Evolutionary conservation across 2,329 filamentous ascomycete genomes (phyloP).

Genomic region (Monosporascus sp.): DNA sequence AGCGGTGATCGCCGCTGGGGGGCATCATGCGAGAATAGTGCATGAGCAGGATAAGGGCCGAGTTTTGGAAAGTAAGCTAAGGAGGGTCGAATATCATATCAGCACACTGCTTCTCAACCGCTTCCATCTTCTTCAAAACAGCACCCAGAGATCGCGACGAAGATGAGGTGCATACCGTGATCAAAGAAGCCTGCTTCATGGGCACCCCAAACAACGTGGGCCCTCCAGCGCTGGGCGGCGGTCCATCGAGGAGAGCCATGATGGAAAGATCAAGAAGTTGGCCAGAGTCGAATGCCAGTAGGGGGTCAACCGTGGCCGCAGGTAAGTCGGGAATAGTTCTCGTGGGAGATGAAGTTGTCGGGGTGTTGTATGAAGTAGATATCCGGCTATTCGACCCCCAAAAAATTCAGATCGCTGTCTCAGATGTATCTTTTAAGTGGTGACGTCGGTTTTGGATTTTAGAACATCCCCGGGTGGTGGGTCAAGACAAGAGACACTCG

Average conservation of each 20-base stretch:
- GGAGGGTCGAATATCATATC: not conserved
- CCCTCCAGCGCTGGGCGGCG: slow-evolving; percentile 31
- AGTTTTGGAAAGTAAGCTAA: slow-evolving; percentile 76
- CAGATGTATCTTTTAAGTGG: not conserved
- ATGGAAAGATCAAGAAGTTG: slow-evolving; percentile 7
- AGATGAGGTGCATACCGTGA: slow-evolving; percentile 46
- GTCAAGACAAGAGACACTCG: no score
- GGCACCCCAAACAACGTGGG: slow-evolving; percentile 53
- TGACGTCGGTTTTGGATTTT: not conserved
- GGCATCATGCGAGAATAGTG: slow-evolving; percentile 96
- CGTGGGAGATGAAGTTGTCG: no score
- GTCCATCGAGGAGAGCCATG: slow-evolving; percentile 39
- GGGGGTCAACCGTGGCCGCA: no score
- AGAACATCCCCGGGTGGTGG: no score
- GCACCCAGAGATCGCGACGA: slow-evolving; percentile 1
- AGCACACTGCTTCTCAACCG: no score
- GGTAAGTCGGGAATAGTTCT: no score
- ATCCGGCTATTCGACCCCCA: no score
- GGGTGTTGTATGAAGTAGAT: no score
- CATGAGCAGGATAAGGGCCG: slow-evolving; percentile 74
- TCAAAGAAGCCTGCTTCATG: slow-evolving; percentile 63
- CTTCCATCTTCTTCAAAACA: no score
- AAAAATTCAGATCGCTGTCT: no score
- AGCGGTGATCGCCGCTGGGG: slow-evolving; percentile 74
- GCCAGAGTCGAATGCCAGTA: not conserved